A percentile compares a stretch with the other conserved stretches of the same genome.
These are phyloP conservation scores for Gracilaria caudata DNA, from an alignment of 23 red algal species.

Conservation along the genomic window DNA sequence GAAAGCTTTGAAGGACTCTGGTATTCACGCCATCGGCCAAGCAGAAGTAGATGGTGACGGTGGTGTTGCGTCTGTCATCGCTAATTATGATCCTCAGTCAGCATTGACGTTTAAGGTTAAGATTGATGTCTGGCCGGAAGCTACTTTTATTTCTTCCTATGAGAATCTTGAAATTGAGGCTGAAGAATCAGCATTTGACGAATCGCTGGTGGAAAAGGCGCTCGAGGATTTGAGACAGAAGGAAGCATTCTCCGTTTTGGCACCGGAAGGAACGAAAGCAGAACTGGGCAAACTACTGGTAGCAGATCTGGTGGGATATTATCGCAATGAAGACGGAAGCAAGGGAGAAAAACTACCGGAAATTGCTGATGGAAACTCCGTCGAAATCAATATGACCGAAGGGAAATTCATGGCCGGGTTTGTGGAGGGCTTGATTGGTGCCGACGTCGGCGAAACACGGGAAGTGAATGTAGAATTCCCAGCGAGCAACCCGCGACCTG, in stretches of 20 bases:
- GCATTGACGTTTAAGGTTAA: conserved; percentile 86
- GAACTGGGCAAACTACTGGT: conserved; percentile 68
- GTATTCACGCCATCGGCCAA: conserved; percentile 79
- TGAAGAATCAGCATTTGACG: conserved; percentile 75
- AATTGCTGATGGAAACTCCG: conserved; percentile 79
- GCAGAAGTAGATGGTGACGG: conserved; percentile 66
- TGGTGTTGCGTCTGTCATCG: conserved; percentile 73
- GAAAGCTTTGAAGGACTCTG: conserved; percentile 69
- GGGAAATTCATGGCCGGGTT: conserved; percentile 94
- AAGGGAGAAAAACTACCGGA: conserved; percentile 79
- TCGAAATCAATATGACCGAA: conserved; percentile 86
- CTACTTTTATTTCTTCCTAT: conserved; percentile 69
- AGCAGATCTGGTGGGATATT: conserved; percentile 80
- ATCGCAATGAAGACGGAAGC: conserved; percentile 79
- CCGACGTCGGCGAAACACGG: conserved; percentile 73
- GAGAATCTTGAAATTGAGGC: conserved; percentile 70
- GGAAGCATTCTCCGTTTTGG: conserved; percentile 67
- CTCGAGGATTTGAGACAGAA: conserved; percentile 77
- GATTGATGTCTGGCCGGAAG: conserved; percentile 96
- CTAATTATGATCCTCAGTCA: conserved; percentile 61
- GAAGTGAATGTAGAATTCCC: conserved; percentile 91
- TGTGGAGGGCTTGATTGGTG: conserved; percentile 92
- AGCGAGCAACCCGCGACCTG: conserved; percentile 48
- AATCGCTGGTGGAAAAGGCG: conserved; percentile 83
- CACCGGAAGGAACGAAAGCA: conserved; percentile 65